Evolutionary conservation across 768 basidiomycete genomes (phyloP).

Genomic region (Suillus spraguei): DNA sequence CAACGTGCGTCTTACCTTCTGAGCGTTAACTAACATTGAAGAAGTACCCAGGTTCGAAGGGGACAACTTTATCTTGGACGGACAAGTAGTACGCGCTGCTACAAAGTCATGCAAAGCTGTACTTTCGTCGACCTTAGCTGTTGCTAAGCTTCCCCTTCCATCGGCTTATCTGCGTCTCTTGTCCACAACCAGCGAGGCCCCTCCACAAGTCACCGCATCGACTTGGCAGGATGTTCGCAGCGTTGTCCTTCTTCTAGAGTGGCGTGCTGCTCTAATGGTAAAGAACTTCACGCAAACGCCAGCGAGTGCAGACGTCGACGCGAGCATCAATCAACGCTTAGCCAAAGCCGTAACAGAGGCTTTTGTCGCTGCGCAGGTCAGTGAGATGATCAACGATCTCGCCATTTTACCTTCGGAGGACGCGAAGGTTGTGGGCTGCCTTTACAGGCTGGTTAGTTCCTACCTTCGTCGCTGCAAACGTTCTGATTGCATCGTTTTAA

Average conservation of each 20-base stretch:
- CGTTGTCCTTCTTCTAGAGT: conserved; percentile 56
- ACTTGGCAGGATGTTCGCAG: conserved; percentile 43
- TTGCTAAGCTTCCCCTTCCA: conserved; percentile 15
- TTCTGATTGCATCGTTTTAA: neutral
- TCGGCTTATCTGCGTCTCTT: conserved; percentile 58
- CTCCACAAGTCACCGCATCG: conserved; percentile 22
- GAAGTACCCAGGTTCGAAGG: conserved; percentile 60
- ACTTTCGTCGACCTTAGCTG: conserved; percentile 48
- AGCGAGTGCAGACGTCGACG: conserved; percentile 41
- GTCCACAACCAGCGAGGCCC: conserved; percentile 16
- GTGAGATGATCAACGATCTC: conserved; percentile 45
- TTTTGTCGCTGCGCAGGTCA: conserved; percentile 61
- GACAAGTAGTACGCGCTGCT: conserved; percentile 73
- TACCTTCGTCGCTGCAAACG: neutral
- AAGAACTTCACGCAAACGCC: conserved; percentile 38
- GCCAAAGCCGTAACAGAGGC: conserved; percentile 70
- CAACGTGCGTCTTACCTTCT: conserved; percentile 48
- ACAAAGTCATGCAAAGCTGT: conserved; percentile 53
- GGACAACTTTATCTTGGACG: conserved; percentile 77
- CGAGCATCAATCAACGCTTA: conserved; percentile 57
- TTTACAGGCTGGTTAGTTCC: conserved; percentile 32
- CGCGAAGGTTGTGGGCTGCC: conserved; percentile 20
- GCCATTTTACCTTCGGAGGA: conserved; percentile 19
- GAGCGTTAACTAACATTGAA: neutral
- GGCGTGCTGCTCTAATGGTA: conserved; percentile 66